Evolutionary conservation across 2,329 filamentous ascomycete genomes (phyloP).

Genomic region (Colletotrichum sp.): DNA sequence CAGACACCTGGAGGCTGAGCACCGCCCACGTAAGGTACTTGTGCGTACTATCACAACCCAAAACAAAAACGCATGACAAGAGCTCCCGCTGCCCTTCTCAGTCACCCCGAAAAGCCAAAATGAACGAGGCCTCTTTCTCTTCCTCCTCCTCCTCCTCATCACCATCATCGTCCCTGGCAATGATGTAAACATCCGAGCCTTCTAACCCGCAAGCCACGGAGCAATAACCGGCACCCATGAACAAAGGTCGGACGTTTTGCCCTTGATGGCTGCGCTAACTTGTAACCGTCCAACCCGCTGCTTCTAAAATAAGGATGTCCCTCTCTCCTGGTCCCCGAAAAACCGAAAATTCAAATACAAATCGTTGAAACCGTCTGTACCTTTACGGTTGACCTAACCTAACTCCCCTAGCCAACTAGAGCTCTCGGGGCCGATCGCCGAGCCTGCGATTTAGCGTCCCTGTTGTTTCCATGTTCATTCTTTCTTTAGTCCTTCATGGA

Average conservation of each 20-base stretch:
- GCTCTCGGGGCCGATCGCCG: neutral
- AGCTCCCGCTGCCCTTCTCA: neutral
- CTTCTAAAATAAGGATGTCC: slow-evolving; percentile 4
- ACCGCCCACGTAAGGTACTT: neutral
- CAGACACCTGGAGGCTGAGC: neutral
- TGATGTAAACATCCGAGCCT: neutral
- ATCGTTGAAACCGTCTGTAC: neutral
- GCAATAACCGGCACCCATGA: neutral
- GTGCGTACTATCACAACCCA: neutral
- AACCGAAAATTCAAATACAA: neutral
- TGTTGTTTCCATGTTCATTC: neutral
- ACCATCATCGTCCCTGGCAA: neutral
- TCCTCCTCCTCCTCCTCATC: neutral
- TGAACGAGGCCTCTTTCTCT: neutral
- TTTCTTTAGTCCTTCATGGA: neutral
- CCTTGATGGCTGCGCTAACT: neutral
- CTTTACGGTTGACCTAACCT: neutral
- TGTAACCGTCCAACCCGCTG: neutral
- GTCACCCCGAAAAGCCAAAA: neutral
- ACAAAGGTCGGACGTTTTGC: neutral
- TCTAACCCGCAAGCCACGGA: neutral
- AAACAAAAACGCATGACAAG: neutral
- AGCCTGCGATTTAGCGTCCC: neutral
- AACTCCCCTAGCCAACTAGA: neutral
- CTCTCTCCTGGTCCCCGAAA: neutral